A percentile compares a stretch with the other conserved stretches of the same genome.
Conservation (phyloP, 2,329 filamentous ascomycete species). For the Microcyclospora tardicrescens region DNA sequence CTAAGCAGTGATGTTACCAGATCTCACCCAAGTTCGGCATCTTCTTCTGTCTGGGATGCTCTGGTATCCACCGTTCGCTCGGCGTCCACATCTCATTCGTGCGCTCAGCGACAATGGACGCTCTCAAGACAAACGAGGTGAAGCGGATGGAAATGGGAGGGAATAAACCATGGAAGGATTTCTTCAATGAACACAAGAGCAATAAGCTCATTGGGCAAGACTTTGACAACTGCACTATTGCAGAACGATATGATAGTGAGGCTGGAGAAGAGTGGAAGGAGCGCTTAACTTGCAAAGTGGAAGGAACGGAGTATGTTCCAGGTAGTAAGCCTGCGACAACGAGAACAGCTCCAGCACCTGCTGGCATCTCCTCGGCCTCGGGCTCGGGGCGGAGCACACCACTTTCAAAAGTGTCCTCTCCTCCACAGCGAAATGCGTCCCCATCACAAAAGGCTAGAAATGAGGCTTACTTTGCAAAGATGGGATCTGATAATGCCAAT, state of each 20-base stretch:
- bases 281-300: conserved; percentile 71
- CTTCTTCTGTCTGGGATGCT: conserved; percentile 96
- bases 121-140: conserved; percentile 87
- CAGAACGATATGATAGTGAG: conserved; percentile 79
- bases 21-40: conserved; percentile 90
- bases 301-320: conserved; percentile 73
- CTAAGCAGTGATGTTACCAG: conserved; percentile 23
- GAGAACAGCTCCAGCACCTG: neutral
- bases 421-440: conserved; percentile 12
- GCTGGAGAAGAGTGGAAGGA: conserved; percentile 95
- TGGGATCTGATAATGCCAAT: conserved; percentile 71
- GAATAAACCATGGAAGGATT: conserved; percentile 74
- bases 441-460: conserved; percentile 47
- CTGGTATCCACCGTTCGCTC: conserved; percentile 83
- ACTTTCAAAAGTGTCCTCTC: conserved; percentile 7
- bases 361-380: conserved; percentile 5
- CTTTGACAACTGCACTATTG: conserved; percentile 81
- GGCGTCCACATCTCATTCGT: conserved; percentile 99
- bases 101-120: conserved; percentile 95
- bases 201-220: conserved; percentile 35
- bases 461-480: conserved; percentile 78
- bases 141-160: conserved; percentile 87
- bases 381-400: conserved; percentile 16
- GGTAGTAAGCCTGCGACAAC: conserved; percentile 7
- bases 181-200: conserved; percentile 54